phyloP scores from a whole-genome alignment of 257 asterid genomes.

The Solanum bulbocastanum region DNA sequence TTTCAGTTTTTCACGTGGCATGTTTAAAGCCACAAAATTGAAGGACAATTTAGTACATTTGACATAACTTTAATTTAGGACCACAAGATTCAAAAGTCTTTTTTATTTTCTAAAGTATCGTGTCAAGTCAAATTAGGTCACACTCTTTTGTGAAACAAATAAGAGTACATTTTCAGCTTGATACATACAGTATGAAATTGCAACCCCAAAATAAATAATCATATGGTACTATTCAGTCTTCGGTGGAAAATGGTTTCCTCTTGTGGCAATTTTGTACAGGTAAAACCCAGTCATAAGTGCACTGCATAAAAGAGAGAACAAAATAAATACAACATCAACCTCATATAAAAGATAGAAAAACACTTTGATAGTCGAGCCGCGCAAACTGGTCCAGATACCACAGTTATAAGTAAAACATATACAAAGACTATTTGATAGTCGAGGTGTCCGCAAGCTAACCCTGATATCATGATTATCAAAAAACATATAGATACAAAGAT shows the following conservation, averaged over 20 bases:
- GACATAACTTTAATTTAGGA: too few relatives aligned
- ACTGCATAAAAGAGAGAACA: slow-evolving; percentile 32
- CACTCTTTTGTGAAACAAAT: too few relatives aligned
- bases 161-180: neutral
- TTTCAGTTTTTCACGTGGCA: too few relatives aligned
- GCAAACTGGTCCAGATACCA: neutral
- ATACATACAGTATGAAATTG: neutral
- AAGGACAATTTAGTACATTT: too few relatives aligned
- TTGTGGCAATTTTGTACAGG: slow-evolving; percentile 60
- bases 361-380: neutral
- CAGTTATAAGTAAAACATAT: neutral
- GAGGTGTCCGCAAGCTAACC: neutral
- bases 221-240: slow-evolving; percentile 41
- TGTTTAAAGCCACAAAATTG: too few relatives aligned
- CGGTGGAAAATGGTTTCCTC: slow-evolving; percentile 71
- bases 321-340: neutral
- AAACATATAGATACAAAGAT: neutral
- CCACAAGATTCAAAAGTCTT: too few relatives aligned
- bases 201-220: neutral
- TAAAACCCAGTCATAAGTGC: slow-evolving; percentile 63
- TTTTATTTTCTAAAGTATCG: too few relatives aligned
- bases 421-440: neutral
- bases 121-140: too few relatives aligned
- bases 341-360: neutral
- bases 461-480: neutral